Evolutionary conservation across 176 grass and related monocot genomes (phyloP).

Genomic region (Eragrostis curvula): DNA sequence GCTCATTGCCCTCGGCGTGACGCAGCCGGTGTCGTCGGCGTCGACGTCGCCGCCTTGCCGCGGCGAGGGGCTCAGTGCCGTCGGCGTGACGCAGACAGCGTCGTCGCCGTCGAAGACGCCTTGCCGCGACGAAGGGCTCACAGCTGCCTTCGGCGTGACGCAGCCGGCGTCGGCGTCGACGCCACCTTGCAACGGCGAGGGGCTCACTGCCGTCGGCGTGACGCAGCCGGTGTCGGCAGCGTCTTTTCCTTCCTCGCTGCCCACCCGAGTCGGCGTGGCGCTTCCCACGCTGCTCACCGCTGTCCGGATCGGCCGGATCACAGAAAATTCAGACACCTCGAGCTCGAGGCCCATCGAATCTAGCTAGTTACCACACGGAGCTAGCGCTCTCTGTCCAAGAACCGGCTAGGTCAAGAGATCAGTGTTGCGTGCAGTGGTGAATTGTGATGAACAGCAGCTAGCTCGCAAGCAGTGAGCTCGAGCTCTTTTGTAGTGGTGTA

Average conservation of each 20-base stretch:
- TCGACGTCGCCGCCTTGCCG: no score
- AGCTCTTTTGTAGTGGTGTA: conserved; percentile 41
- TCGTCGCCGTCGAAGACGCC: neutral
- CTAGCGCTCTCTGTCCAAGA: neutral
- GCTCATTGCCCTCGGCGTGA: no score
- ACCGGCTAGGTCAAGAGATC: neutral
- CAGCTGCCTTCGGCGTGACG: conserved; percentile 23
- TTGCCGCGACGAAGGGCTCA: neutral
- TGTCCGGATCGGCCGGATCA: conserved; percentile 52
- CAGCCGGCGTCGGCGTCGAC: conserved; percentile 30
- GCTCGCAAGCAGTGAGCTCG: neutral
- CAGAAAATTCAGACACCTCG: conserved; percentile 51
- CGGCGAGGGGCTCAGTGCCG: no score
- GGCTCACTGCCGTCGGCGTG: conserved; percentile 29
- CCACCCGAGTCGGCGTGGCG: neutral
- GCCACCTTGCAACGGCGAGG: neutral
- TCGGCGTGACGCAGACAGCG: no score
- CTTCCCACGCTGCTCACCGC: neutral
- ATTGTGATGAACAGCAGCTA: conserved; percentile 20
- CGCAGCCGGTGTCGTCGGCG: no score
- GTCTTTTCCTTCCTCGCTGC: neutral
- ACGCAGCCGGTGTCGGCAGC: conserved; percentile 42
- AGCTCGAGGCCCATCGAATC: conserved; percentile 61
- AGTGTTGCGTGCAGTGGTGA: neutral
- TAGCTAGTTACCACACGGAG: no score